Base-by-base conservation (phyloP, 2,329 filamentous ascomycete genomes). In the Decorospora gaudefroyi region DNA sequence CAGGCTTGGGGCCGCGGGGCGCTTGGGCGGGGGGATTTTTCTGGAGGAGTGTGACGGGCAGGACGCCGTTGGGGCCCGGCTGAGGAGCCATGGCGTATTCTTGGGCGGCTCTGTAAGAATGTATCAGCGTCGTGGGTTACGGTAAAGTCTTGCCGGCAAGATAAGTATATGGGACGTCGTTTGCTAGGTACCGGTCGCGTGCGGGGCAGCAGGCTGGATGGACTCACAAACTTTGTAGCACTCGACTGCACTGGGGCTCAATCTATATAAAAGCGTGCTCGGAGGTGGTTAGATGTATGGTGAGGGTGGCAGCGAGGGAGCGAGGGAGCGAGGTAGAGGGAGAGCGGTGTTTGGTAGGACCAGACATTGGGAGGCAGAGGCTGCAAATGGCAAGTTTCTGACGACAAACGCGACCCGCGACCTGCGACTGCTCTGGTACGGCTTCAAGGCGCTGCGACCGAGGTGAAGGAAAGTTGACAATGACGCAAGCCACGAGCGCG, bases 1-100 rank as follows among this genome's bases (percentile, higher is more conserved):
- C 78, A 21, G 65, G 57, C 34, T 68, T 70, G 44, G 67, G 64
- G 11, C 65, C 65, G 36, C 65, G 67, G 43, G 67, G 53, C 2
- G 62, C 40, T 12, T 65, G 61, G 8, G 55, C 40, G 32, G 63
- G 56, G 23, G 59, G 17, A 41, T 63, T 69, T 51, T 70, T 70
- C 48, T 72, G 68, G 31, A 71, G 55, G 22, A 68, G 62, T 4
- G 61, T 51, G 39, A 65, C 66, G 36, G 69, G 69, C 45, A 72
- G 57, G 44, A 72, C 62, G 54, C 70, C 70, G 53, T 72, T 72
- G 51, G 62, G 57, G 39, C 57, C 65, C 4, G 59, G 49, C 31
- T 55, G 64, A 11, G 65, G 65, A 22, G 61, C 57, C 65, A 68
- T 70, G 34, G 43, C 16, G 32, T 25, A 10, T 35, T n/a, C 13